Evolutionary conservation across 2,329 filamentous ascomycete species (phyloP), one percentile per base, ranked within the genome.

Genomic region (Penicillium verrucosum): DNA sequence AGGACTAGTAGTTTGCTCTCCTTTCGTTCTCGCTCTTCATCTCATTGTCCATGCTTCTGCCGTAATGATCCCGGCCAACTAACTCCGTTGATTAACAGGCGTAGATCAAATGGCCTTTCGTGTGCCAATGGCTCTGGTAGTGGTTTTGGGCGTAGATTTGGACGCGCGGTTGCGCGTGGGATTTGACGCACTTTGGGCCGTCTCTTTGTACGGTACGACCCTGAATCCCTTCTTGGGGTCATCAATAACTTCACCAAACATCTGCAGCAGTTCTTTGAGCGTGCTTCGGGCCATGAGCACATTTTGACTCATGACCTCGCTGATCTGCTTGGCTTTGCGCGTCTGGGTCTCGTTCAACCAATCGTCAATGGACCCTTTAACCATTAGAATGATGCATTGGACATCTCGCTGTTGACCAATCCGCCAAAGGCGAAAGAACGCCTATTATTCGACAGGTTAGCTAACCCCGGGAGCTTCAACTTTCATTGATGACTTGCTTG

Each of bases 391-490:
- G 0, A 83, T 78, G 56, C 89, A 80, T 11, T 83, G 75, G 0
- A 86, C 86, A 34, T 83, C 74, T 41, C 86, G 82, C 0, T 66
- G 59, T 60, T 93, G 89, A 0, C 87, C 87, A 2, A 86, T 84
- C 5, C 89, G 80, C 62, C 82, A 82, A 0, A 90, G 82, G 0
- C 89, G 81, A 1, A 78, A 81, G 65, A 83, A 84, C 1, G 79
- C 79, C 68, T 70, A 11, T 7, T 2, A 5, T 38, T 52, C 2
- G 2, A 10, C 4, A 2, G 5, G 18, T 42, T 30, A 50, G 36
- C 30, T 12, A 23, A 23, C 3, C 8, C 12, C 9, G 0, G 11
- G 2, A 14, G 11, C 16, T 10, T 32, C 5, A 16, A 1, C 8
- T n/a, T 29, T 21, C 3, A 9, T 21, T 29, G 5, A 16, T 9